phyloP scores from a whole-genome alignment of 352 stramenopile species.

The Globisporangium orthogonon region DNA sequence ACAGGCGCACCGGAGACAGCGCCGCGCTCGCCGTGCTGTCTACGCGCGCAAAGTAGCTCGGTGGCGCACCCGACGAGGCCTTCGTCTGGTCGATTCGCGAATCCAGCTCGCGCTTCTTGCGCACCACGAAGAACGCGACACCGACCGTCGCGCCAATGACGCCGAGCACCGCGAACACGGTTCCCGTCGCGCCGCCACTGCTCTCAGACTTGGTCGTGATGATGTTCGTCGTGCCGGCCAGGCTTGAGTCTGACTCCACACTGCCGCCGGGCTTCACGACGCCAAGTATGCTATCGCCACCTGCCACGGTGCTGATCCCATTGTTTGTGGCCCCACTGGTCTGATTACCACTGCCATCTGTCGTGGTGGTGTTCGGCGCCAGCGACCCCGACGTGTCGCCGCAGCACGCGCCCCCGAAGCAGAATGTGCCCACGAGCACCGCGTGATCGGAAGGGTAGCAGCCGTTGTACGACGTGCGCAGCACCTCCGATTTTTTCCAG shows the following conservation, averaged over 20 bases:
- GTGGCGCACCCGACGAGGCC: conserved; percentile 19
- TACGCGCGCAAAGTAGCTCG: conserved; percentile 33
- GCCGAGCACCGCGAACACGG: conserved; percentile 43
- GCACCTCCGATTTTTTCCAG: conserved; percentile 46
- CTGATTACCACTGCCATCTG: neutral
- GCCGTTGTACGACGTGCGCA: conserved; percentile 49
- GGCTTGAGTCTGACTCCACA: conserved; percentile 3
- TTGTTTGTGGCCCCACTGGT: neutral
- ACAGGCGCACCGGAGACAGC: conserved; percentile 22
- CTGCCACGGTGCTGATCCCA: neutral
- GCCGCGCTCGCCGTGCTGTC: conserved; percentile 19
- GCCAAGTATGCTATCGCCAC: conserved; percentile 11
- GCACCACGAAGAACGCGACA: conserved; percentile 46
- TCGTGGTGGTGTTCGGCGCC: conserved; percentile 3
- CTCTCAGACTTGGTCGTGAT: conserved; percentile 37
- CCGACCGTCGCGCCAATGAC: conserved; percentile 30
- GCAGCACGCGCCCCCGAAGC: conserved; percentile 53
- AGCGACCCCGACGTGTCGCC: conserved; percentile 17
- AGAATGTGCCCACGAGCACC: conserved; percentile 48
- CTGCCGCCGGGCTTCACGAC: conserved; percentile 10
- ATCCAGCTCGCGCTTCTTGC: conserved; percentile 42
- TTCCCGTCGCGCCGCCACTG: conserved; percentile 29
- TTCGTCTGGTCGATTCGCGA: conserved; percentile 36
- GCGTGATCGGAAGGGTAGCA: conserved; percentile 80
- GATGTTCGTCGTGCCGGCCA: conserved; percentile 12